Evolutionary conservation across 192 early-diverging fungal genomes (phyloP).

Genomic region (Neocallimastix lanati): DNA sequence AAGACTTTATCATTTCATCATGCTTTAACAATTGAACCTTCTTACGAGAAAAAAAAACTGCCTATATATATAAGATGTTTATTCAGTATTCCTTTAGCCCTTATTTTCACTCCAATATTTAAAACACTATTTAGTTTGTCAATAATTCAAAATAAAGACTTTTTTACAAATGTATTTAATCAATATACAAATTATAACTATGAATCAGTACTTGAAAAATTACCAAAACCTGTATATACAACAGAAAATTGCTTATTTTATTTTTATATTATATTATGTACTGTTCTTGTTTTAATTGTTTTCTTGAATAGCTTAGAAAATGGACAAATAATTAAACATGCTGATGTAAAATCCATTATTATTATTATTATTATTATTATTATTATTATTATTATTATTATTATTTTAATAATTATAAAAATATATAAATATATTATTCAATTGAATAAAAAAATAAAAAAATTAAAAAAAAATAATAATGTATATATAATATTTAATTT

Average conservation of each 20-base stretch:
- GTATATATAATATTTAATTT: too few species aligned
- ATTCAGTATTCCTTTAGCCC: neutral
- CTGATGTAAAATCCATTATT: neutral
- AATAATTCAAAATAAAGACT: neutral
- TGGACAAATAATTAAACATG: neutral
- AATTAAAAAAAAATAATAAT: too few species aligned
- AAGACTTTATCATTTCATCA: neutral
- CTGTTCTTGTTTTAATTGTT: neutral
- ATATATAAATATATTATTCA: too few species aligned
- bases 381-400: too few species aligned
- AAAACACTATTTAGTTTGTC: neutral
- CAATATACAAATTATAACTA: neutral
- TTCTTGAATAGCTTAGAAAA: neutral
- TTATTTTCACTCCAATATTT: neutral
- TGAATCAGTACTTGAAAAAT: neutral
- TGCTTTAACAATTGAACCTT: neutral
- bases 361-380: too few species aligned
- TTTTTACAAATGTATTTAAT: neutral
- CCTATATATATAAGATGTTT: neutral
- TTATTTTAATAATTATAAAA: too few species aligned
- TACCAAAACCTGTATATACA: neutral
- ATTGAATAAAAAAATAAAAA: too few species aligned
- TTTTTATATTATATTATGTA: neutral
- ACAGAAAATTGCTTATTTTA: neutral
- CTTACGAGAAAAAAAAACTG: neutral